Evolutionary conservation across 1,284 basidiomycete species (phyloP), one percentile per base, ranked within the genome.

Genomic region (Fomitopsis schrenkii): DNA sequence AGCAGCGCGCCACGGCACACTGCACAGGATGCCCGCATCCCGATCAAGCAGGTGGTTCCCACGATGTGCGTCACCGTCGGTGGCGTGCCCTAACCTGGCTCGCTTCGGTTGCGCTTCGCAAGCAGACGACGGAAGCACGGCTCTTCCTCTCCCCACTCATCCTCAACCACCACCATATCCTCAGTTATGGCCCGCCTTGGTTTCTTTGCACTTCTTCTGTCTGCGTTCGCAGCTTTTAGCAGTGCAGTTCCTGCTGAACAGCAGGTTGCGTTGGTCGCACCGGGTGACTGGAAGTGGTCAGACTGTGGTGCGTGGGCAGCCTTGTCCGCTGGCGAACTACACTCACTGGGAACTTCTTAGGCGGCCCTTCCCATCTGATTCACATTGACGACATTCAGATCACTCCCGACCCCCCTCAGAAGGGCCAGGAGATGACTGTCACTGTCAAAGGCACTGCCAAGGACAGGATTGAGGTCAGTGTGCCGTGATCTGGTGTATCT

Each of bases 341-440:
- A 45, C 30, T 41, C 14, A 36, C 19, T n/a, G 9, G 2, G 50
- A 19, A 55, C 38, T 22, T 66, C 14, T 33, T 33, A 90, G 89
- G 88, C 57, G 48, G 67, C 35, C 52, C 74, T n/a, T 65, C 70
- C 9, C 80, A 87, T 66, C 68, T 76, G 17, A 72, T 92, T 62
- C 77, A 84, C 63, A 77, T 96, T 65, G 75, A 90, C 33, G 86
- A 81, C 33, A 90, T 96, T 65, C 63, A 74, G 8, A 79, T 96
- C 55, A 80, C 75, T 19, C 94, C 94, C 0, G 91, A 95, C 70
- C 94, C 95, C 48, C 94, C 94, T 2, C 73, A 86, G 66, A 91
- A 93, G 7, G 95, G 94, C 12, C 69, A 92, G 71, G 83, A 94
- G 66, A 76, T 98, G 66, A 95, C 92, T 19, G 88, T 98, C 64